Evolutionary conservation across 1,284 basidiomycete genomes (phyloP).

Genomic region (Trametes hirsuta): DNA sequence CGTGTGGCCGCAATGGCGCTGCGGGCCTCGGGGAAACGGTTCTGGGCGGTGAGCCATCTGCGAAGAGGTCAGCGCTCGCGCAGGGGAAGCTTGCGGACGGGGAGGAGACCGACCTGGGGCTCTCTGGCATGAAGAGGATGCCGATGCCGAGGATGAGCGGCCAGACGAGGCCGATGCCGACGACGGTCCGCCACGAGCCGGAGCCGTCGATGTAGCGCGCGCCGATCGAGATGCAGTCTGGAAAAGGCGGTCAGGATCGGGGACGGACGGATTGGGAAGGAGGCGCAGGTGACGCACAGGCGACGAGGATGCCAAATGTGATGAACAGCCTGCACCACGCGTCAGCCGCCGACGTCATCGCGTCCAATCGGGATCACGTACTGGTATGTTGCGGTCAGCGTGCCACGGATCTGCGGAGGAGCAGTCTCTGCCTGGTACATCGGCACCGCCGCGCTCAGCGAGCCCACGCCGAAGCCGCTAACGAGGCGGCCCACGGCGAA

Average conservation of each 20-base stretch:
- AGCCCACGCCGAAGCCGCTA: slow-evolving; percentile 71
- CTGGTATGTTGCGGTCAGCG: slow-evolving; percentile 51
- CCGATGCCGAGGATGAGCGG: slow-evolving; percentile 66
- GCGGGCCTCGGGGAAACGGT: slow-evolving; percentile 55
- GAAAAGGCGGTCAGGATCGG: slow-evolving; percentile 4
- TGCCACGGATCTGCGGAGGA: slow-evolving; percentile 77
- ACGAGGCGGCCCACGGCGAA: slow-evolving; percentile 73
- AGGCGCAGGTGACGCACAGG: slow-evolving; percentile 48
- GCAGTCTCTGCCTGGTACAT: slow-evolving; percentile 81
- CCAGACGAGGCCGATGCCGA: slow-evolving; percentile 75
- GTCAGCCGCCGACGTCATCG: slow-evolving; percentile 29
- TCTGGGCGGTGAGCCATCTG: slow-evolving; percentile 60
- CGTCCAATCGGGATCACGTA: slow-evolving; percentile 8
- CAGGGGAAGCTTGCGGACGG: no score
- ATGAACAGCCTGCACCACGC: slow-evolving; percentile 62
- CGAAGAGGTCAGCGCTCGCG: not conserved
- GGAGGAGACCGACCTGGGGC: slow-evolving; percentile 51
- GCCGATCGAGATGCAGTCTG: slow-evolving; percentile 64
- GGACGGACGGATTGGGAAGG: not conserved
- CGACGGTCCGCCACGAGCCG: slow-evolving; percentile 68
- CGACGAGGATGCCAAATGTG: slow-evolving; percentile 77
- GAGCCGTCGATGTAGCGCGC: slow-evolving; percentile 50
- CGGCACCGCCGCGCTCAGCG: slow-evolving; percentile 76
- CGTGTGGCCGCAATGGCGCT: slow-evolving; percentile 57
- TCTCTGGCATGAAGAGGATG: slow-evolving; percentile 79